These are phyloP conservation scores for Coix lacrymajobi DNA, from an alignment of 176 grass and related monocot genomes.

Conservation along the genomic window DNA sequence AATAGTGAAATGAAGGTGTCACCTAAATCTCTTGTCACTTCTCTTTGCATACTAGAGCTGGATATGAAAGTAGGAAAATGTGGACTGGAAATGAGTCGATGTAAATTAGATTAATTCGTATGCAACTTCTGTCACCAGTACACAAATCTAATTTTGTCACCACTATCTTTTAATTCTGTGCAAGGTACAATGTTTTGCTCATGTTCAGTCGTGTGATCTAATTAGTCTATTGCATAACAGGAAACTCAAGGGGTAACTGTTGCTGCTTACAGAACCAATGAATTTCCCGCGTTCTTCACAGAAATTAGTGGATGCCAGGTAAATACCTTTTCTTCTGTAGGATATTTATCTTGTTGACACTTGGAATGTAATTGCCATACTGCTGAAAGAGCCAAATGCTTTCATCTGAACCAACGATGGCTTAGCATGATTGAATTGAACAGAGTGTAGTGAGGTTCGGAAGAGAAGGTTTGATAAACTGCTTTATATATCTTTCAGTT, in stretches of 20 bases:
- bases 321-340: conserved; percentile 12
- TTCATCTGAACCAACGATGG: neutral
- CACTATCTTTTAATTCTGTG: neutral
- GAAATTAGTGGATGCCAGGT: conserved; percentile 82
- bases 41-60: neutral
- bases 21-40: neutral
- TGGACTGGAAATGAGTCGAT: neutral
- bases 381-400: neutral
- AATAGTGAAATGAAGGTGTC: neutral
- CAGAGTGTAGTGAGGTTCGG: neutral
- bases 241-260: conserved; percentile 95
- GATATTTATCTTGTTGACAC: neutral
- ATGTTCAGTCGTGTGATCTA: neutral
- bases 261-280: conserved; percentile 71
- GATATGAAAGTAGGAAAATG: neutral
- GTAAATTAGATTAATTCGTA: neutral
- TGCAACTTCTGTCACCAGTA: neutral
- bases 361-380: neutral
- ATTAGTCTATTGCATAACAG: conserved; percentile 23
- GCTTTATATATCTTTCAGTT: neutral
- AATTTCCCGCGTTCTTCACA: conserved; percentile 95
- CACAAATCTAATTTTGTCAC: neutral
- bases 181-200: neutral
- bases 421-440: neutral
- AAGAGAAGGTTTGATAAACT: neutral